Evolutionary conservation across 1,284 basidiomycete species (phyloP), one percentile per base, ranked within the genome.

Genomic region (Ustilago xerochloae): DNA sequence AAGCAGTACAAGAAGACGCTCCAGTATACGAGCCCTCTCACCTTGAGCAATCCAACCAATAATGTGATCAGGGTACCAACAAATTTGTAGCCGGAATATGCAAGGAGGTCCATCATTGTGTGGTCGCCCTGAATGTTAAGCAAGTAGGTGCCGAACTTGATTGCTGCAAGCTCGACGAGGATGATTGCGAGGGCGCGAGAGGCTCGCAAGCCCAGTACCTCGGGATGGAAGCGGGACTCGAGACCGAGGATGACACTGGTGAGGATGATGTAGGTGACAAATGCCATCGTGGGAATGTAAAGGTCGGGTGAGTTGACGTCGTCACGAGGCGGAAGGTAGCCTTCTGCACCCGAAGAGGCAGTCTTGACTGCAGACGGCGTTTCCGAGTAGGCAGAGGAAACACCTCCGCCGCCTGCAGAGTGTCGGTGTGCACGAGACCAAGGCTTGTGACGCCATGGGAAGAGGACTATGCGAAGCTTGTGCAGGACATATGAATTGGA

Each of bases 21-120:
- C 62, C 88, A 88, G 83, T 91, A 93, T 38, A 93, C 80, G 20
- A 91, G 79, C 26, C 88, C 87, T 1, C 90, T 70, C 18, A 79
- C 51, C 46, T 70, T 64, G 4, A 79, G 30, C 57, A 81, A 39
- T 1, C 79, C 79, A 4, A 81, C 67, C 24, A 70, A 46, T 4
- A 84, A 61, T 18, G 81, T 82, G 47, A 83, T 68, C 9, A 82
- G 65, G 2, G 81, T 81, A 20, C 81, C 81, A 46, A 98, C 93
- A 81, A 99, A 99, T 84, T 99, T 99, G 87, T 99, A 99, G 0
- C 97, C 96, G 5, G 91, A 91, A 83, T 97, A 99, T 6, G 87
- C 87, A 15, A 88, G 84, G 59, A 89, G 78, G 70, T 89, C 88
- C 54, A 84, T 70, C 43, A 82, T 68, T 65, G 90, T 90, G 24